A percentile compares a stretch with the other conserved stretches of the same genome.
Conservation (phyloP, 345 rosid genomes). For the Gossypium stocksii region DNA sequence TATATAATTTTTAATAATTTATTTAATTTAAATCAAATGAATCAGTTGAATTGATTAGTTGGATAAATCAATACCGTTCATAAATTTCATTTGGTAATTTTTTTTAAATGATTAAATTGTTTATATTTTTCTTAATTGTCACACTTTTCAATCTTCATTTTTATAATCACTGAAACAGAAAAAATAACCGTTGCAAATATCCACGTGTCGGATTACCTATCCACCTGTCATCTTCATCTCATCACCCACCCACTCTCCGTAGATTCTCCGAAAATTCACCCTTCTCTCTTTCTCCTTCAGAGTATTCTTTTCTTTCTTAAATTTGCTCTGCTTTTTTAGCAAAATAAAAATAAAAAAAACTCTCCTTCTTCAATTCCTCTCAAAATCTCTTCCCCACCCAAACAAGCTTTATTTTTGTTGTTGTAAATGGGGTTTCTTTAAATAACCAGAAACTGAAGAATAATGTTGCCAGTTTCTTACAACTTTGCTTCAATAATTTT, state of each 20-base stretch:
- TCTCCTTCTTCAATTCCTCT: neutral
- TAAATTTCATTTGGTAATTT: no score
- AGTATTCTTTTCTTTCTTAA: slow-evolving; percentile 18
- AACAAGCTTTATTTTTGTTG: neutral
- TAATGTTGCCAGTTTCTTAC: slow-evolving; percentile 36
- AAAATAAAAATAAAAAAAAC: neutral
- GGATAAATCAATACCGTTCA: no score
- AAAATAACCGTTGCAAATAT: slow-evolving; percentile 39
- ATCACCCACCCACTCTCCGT: slow-evolving; percentile 7
- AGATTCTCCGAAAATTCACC: slow-evolving; percentile 25
- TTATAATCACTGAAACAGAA: slow-evolving; percentile 19
- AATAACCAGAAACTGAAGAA: neutral
- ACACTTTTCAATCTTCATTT: neutral
- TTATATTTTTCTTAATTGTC: no score
- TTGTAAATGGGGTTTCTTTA: slow-evolving; percentile 32
- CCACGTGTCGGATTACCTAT: slow-evolving; percentile 51
- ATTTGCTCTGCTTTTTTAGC: slow-evolving; percentile 11
- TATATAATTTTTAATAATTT: no score
- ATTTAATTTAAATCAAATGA: no score
- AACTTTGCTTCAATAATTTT: slow-evolving; percentile 17
- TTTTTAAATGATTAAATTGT: no score
- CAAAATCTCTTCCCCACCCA: neutral
- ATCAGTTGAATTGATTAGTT: no score
- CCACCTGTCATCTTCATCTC: slow-evolving; percentile 55
- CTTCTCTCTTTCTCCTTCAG: neutral